Conservation (phyloP, 768 basidiomycete genomes). For the Amyloporia xantha region DNA sequence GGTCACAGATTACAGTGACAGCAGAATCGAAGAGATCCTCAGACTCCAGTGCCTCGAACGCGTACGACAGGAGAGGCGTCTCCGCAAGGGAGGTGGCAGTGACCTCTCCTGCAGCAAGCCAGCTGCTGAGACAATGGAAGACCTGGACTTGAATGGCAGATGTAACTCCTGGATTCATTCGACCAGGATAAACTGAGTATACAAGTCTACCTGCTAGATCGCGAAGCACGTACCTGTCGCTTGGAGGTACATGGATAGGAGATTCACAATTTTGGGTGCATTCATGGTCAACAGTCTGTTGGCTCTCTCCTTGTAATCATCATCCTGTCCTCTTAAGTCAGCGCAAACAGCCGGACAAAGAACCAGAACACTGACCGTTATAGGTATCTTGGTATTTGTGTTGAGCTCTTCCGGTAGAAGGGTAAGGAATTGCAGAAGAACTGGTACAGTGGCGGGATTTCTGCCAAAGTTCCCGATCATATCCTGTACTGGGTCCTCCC, state of each 20-base stretch:
- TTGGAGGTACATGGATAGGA: conserved; percentile 83
- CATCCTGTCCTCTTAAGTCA: conserved; percentile 68
- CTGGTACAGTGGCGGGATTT: conserved; percentile 77
- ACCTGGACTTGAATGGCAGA: conserved; percentile 69
- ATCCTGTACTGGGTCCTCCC: conserved; percentile 73
- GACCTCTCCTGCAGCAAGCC: conserved; percentile 87
- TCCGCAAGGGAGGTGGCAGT: conserved; percentile 53
- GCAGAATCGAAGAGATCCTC: conserved; percentile 91
- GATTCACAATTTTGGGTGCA: conserved; percentile 62
- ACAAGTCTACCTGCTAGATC: not conserved
- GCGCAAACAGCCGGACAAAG: conserved; percentile 3
- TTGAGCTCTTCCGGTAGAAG: conserved; percentile 86
- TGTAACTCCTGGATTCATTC: conserved; percentile 64
- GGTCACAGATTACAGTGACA: conserved; percentile 85
- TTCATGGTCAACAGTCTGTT: conserved; percentile 58
- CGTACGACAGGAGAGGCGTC: conserved; percentile 73
- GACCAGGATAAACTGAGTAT: conserved; percentile 1
- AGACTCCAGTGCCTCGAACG: conserved; percentile 78
- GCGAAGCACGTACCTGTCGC: conserved; percentile 60
- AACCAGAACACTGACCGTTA: conserved; percentile 57
- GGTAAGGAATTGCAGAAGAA: conserved; percentile 83
- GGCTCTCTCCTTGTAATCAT: conserved; percentile 63
- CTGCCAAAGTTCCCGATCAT: conserved; percentile 84
- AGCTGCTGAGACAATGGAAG: conserved; percentile 79
- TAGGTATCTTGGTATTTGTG: conserved; percentile 78